A percentile compares a stretch with the other conserved stretches of the same genome.
Conservation (phyloP, 441 rosid genomes). For the Brassica balearica region DNA sequence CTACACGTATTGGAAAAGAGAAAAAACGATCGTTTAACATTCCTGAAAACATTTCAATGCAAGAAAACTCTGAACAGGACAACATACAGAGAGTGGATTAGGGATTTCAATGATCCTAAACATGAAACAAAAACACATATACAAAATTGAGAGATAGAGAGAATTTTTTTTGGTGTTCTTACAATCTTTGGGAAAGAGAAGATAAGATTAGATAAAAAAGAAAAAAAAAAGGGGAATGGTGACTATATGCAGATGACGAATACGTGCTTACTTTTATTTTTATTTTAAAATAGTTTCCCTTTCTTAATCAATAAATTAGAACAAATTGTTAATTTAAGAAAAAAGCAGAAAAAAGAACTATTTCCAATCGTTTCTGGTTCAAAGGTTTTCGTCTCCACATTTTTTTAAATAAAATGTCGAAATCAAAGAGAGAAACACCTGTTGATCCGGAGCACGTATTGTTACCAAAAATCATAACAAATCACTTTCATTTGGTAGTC, state of each 20-base stretch:
- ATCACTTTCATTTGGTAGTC: slow-evolving; percentile 3
- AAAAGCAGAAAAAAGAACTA: neutral
- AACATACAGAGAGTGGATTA: slow-evolving; percentile 11
- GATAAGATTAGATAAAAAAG: slow-evolving; percentile 5
- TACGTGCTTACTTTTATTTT: slow-evolving; percentile 35
- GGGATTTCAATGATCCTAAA: neutral
- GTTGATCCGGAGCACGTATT: neutral
- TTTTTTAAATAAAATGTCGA: neutral
- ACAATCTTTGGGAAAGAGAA: slow-evolving; percentile 26
- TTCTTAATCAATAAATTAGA: slow-evolving; percentile 3
- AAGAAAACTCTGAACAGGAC: neutral
- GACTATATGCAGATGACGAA: slow-evolving; percentile 22
- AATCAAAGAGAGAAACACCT: slow-evolving; percentile 1
- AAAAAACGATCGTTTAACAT: neutral
- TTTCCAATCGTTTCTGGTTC: neutral
- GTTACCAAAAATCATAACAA: neutral
- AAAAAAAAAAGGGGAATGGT: slow-evolving; percentile 8
- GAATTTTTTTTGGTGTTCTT: slow-evolving; percentile 40
- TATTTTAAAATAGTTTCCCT: neutral
- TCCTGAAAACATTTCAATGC: slow-evolving; percentile 13
- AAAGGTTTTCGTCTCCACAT: neutral
- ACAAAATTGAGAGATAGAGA: neutral
- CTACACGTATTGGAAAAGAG: no score
- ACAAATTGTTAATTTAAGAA: slow-evolving; percentile 12
- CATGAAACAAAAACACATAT: slow-evolving; percentile 4